These are phyloP conservation scores for Cystobasidium pallidum DNA, from an alignment of 1,284 basidiomycete genomes.

Conservation along the genomic window DNA sequence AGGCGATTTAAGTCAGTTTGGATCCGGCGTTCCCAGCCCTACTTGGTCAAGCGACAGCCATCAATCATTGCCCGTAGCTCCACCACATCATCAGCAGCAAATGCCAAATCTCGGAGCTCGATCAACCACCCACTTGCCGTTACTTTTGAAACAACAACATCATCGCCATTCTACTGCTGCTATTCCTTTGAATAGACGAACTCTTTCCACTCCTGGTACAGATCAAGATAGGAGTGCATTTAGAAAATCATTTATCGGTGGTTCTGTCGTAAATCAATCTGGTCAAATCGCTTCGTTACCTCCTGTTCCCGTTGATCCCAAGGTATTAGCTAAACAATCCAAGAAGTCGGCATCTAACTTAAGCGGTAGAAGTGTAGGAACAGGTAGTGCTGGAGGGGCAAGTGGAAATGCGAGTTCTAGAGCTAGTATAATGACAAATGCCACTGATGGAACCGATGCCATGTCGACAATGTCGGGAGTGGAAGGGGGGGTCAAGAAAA, in stretches of 20 bases:
- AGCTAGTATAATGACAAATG: slow-evolving; percentile 9
- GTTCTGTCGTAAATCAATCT: slow-evolving; percentile 20
- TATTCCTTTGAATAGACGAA: slow-evolving; percentile 13
- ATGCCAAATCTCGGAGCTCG: slow-evolving; percentile 12
- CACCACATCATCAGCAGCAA: background rate
- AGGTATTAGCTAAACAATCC: slow-evolving; percentile 32
- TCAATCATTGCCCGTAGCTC: background rate
- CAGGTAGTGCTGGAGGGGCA: background rate
- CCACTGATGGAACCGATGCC: slow-evolving; percentile 10
- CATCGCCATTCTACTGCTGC: slow-evolving; percentile 11
- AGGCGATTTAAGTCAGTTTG: slow-evolving; percentile 25
- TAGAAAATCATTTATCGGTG: slow-evolving; percentile 28
- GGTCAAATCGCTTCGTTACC: slow-evolving; percentile 6
- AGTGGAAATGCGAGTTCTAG: background rate
- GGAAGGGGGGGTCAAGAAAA: slow-evolving; percentile 4
- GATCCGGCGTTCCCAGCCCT: background rate
- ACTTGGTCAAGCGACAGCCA: slow-evolving; percentile 7
- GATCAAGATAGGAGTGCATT: slow-evolving; percentile 9
- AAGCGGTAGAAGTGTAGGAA: background rate
- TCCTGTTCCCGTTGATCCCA: slow-evolving; percentile 40
- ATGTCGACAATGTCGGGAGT: slow-evolving; percentile 1
- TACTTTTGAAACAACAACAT: slow-evolving; percentile 17
- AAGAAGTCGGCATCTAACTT: slow-evolving; percentile 5
- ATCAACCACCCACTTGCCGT: slow-evolving; percentile 26
- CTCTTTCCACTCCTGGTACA: slow-evolving; percentile 13